Evolutionary conservation across 2,329 filamentous ascomycete species (phyloP).

Genomic region (Phoma sp.): DNA sequence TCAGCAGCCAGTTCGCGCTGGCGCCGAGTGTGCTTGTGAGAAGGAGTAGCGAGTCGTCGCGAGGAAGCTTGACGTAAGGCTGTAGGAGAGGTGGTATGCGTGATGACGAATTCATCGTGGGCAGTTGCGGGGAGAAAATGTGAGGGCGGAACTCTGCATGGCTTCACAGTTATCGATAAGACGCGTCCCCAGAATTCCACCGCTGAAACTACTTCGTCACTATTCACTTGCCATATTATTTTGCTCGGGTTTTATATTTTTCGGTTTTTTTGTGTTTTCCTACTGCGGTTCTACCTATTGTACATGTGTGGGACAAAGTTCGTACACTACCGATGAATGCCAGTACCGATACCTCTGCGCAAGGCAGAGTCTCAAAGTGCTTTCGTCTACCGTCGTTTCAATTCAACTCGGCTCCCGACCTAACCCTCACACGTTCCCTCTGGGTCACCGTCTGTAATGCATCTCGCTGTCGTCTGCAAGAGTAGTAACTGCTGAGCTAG

Average conservation of each 20-base stretch:
- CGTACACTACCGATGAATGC: neutral
- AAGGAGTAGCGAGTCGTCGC: conserved; percentile 66
- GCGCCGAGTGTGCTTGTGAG: conserved; percentile 68
- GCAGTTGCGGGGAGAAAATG: conserved; percentile 13
- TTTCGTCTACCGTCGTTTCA: neutral
- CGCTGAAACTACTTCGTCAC: neutral
- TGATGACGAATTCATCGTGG: conserved; percentile 50
- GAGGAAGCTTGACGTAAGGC: conserved; percentile 66
- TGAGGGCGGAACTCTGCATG: conserved; percentile 3
- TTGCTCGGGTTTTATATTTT: conserved; percentile 4
- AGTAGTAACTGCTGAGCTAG: neutral
- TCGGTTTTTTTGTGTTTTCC: conserved; percentile 20
- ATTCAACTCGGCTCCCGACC: neutral
- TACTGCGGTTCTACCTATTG: conserved; percentile 1
- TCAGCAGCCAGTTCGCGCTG: conserved; percentile 61
- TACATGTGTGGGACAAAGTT: neutral
- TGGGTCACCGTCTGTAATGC: neutral
- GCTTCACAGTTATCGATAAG: conserved; percentile 11
- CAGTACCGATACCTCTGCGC: neutral
- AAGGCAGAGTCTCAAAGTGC: neutral
- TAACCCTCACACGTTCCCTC: neutral
- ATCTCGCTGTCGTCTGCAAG: neutral
- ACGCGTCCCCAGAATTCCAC: neutral
- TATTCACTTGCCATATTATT: neutral
- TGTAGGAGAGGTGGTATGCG: conserved; percentile 69